These are phyloP conservation scores for Juncus effusus DNA, from an alignment of 176 grass and related monocot species.

Conservation along the genomic window DNA sequence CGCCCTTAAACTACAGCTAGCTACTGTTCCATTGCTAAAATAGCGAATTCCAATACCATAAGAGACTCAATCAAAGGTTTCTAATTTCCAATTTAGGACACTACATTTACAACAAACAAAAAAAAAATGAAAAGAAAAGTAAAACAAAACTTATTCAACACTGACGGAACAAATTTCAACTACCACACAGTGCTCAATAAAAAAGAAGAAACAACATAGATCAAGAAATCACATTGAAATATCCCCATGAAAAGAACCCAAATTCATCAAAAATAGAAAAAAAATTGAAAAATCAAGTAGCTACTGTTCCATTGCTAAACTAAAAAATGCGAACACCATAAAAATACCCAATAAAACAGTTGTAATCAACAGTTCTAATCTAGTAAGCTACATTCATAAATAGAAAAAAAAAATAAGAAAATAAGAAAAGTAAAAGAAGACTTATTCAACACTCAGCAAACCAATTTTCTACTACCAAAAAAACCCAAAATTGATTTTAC, in stretches of 20 bases:
- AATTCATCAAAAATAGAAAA: neutral
- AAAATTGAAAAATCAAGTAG: neutral
- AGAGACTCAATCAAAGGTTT: too few species aligned
- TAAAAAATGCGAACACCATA: constrained; percentile 31
- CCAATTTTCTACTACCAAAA: constrained; percentile 25
- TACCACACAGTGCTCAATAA: too few species aligned
- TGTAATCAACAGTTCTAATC: neutral
- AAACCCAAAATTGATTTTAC: constrained; percentile 1
- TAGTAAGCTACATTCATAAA: too few species aligned
- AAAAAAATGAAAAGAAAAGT: neutral
- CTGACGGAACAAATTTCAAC: neutral
- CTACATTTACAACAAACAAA: neutral
- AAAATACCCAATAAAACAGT: constrained; percentile 16
- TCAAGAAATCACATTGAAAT: neutral
- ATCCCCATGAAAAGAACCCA: neutral
- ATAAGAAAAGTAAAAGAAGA: neutral
- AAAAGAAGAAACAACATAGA: neutral
- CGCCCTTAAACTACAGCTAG: too few species aligned
- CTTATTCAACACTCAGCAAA: neutral
- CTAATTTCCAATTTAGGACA: too few species aligned
- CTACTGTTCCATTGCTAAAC: constrained; percentile 2
- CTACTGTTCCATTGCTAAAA: too few species aligned
- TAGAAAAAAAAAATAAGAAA: neutral
- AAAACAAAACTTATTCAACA: constrained; percentile 1
- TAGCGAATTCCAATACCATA: too few species aligned